Percentiles rank a stretch among this genome's conserved stretches.
Evolutionary conservation across 1,284 basidiomycete genomes (phyloP).

Genomic region (Ceratobasidium theobromae): DNA sequence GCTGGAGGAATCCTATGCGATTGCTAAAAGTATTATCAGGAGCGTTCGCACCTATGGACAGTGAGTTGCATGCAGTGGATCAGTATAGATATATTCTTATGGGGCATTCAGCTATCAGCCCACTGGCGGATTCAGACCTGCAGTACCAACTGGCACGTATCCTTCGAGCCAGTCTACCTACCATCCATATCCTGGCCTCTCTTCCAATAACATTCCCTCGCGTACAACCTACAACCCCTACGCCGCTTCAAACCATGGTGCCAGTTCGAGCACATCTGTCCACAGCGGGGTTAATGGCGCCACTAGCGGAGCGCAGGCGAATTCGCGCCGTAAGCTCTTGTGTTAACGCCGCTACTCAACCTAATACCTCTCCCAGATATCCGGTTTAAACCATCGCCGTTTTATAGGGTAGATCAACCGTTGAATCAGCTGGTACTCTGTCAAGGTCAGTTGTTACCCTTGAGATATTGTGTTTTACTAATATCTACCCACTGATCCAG

Average conservation of each 20-base stretch:
- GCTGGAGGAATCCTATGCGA: conserved; percentile 14
- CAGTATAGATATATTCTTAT: not conserved
- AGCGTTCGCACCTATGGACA: conserved; percentile 17
- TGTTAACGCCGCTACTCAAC: not conserved
- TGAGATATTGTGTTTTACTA: not conserved
- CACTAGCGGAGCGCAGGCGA: not conserved
- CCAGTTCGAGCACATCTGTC: conserved; percentile 5
- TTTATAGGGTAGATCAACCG: conserved; percentile 65
- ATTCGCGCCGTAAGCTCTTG: conserved; percentile 12
- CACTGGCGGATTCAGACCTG: conserved; percentile 1
- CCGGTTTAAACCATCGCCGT: conserved; percentile 77
- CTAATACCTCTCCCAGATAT: conserved; percentile 53
- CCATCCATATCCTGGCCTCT: conserved; percentile 20
- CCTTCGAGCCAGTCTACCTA: conserved; percentile 1
- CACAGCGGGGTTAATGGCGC: not conserved
- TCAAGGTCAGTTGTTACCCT: conserved; percentile 55
- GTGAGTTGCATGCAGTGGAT: not conserved
- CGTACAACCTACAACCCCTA: conserved; percentile 22
- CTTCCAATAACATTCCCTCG: not conserved
- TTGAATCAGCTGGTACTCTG: conserved; percentile 68
- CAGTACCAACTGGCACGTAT: conserved; percentile 25
- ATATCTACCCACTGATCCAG: conserved; percentile 45
- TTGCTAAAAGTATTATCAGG: conserved; percentile 6
- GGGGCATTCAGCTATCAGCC: conserved; percentile 7
- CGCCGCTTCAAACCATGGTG: conserved; percentile 16